Evolutionary conservation across 495 filamentous ascomycete genomes (phyloP).

Genomic region (Patellaria atrata): DNA sequence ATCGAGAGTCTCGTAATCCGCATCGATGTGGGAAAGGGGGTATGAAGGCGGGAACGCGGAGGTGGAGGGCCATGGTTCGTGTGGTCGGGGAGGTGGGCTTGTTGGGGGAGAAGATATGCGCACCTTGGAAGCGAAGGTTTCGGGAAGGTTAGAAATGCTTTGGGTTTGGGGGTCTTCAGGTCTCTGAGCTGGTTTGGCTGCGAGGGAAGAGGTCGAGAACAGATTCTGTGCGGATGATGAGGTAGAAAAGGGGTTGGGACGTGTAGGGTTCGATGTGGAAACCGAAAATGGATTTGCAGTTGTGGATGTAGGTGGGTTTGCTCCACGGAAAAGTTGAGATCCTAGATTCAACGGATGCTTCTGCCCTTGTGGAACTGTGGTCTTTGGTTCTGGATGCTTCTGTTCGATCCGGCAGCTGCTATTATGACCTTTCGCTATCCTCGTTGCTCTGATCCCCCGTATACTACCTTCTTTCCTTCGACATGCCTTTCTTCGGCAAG

Average conservation of each 20-base stretch:
- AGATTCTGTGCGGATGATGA: conserved; percentile 36
- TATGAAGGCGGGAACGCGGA: conserved; percentile 53
- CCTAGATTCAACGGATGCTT: too few relatives aligned
- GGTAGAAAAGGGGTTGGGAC: conserved; percentile 34
- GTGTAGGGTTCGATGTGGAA: conserved; percentile 1
- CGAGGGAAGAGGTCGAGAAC: conserved; percentile 33
- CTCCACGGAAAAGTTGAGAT: too few relatives aligned
- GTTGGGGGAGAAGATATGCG: conserved; percentile 32
- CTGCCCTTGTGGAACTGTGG: too few relatives aligned
- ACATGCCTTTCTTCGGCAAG: conserved; percentile 65
- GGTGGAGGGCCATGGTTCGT: conserved; percentile 60
- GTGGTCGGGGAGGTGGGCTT: conserved; percentile 18
- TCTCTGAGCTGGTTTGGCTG: conserved; percentile 22
- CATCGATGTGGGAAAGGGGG: conserved; percentile 70
- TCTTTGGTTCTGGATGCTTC: too few relatives aligned
- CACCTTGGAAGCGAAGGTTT: conserved; percentile 59
- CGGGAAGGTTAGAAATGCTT: conserved; percentile 34
- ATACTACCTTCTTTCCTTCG: conserved; percentile 70
- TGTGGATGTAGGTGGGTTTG: conserved; percentile 1
- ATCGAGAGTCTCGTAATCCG: conserved; percentile 79
- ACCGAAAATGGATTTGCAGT: conserved; percentile 17
- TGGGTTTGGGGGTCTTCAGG: conserved; percentile 20
- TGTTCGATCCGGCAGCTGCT: too few relatives aligned
- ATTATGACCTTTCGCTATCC: conserved; percentile 29
- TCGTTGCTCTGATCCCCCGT: conserved; percentile 51